These are phyloP conservation scores for Geotrichum aggregatum DNA, from an alignment of 1,139 yeast genomes.

Conservation along the genomic window DNA sequence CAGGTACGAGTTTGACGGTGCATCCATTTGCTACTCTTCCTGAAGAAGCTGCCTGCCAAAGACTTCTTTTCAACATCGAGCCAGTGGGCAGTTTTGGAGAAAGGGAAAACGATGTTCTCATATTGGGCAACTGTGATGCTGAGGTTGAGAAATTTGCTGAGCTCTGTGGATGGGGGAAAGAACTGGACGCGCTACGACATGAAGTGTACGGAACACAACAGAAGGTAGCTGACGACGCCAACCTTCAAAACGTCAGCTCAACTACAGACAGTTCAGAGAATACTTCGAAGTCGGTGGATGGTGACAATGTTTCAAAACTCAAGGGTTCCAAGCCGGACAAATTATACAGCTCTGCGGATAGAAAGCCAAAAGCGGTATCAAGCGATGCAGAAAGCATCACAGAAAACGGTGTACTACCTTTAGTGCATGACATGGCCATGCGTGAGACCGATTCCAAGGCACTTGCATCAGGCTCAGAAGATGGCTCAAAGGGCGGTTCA, in stretches of 20 bases:
- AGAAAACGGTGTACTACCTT: no score
- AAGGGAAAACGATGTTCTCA: slow-evolving; percentile 56
- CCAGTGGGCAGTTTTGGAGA: slow-evolving; percentile 61
- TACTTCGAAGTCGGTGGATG: background rate
- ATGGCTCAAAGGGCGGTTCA: background rate
- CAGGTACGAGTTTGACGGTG: slow-evolving; percentile 88
- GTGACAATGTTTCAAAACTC: background rate
- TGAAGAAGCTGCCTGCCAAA: slow-evolving; percentile 51
- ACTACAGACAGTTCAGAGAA: background rate
- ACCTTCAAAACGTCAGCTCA: background rate
- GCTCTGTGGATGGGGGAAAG: slow-evolving; percentile 61
- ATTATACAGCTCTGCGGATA: no score
- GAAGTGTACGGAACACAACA: background rate
- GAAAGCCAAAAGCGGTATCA: no score
- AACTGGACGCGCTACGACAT: slow-evolving; percentile 40
- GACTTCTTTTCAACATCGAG: slow-evolving; percentile 72
- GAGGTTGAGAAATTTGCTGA: slow-evolving; percentile 53
- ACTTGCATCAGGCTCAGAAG: no score
- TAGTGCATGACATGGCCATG: no score
- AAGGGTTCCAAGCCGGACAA: no score
- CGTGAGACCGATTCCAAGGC: no score
- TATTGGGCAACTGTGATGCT: slow-evolving; percentile 60
- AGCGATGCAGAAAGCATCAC: no score
- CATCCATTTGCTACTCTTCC: slow-evolving; percentile 87
- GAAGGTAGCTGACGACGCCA: background rate